phyloP scores from a whole-genome alignment of 768 basidiomycete species.

The Rhodotorula taiwanensis region DNA sequence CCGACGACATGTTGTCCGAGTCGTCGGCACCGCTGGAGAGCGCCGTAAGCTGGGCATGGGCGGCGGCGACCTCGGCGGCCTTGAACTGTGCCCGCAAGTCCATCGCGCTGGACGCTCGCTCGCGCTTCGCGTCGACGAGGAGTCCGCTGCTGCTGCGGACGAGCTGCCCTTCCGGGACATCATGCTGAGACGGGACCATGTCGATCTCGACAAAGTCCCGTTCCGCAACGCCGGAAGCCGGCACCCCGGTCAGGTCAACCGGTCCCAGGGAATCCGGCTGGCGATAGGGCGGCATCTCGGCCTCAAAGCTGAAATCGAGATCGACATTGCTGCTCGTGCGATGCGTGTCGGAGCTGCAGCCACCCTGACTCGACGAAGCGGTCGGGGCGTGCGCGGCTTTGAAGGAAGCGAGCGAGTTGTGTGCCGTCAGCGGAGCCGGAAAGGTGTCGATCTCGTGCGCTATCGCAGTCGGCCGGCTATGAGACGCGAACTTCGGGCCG shows the following conservation, averaged over 20 bases:
- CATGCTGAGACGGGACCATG: conserved; percentile 9
- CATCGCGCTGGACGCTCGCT: conserved; percentile 23
- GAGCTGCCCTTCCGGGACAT: conserved; percentile 18
- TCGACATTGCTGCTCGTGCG: conserved; percentile 35
- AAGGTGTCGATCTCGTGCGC: too few species aligned
- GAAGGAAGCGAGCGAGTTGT: conserved; percentile 30
- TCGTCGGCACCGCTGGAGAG: conserved; percentile 3
- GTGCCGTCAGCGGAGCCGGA: conserved; percentile 6
- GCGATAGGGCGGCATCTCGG: background rate
- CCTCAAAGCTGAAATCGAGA: conserved; percentile 22
- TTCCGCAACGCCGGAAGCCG: background rate
- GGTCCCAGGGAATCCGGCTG: background rate
- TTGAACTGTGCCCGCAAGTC: conserved; percentile 33
- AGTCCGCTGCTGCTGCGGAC: conserved; percentile 23
- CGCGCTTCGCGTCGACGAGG: conserved; percentile 10
- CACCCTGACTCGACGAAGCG: background rate
- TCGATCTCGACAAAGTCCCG: conserved; percentile 27
- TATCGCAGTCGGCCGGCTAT: too few species aligned
- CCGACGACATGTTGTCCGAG: background rate
- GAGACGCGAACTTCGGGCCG: too few species aligned
- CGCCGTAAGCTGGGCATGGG: background rate
- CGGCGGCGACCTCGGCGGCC: conserved; percentile 3
- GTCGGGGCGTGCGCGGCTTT: conserved; percentile 10
- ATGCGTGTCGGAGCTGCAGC: conserved; percentile 18
- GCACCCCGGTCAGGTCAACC: background rate